Base-by-base conservation (phyloP, 2,329 filamentous ascomycete genomes). In the Penicillium sp. region DNA sequence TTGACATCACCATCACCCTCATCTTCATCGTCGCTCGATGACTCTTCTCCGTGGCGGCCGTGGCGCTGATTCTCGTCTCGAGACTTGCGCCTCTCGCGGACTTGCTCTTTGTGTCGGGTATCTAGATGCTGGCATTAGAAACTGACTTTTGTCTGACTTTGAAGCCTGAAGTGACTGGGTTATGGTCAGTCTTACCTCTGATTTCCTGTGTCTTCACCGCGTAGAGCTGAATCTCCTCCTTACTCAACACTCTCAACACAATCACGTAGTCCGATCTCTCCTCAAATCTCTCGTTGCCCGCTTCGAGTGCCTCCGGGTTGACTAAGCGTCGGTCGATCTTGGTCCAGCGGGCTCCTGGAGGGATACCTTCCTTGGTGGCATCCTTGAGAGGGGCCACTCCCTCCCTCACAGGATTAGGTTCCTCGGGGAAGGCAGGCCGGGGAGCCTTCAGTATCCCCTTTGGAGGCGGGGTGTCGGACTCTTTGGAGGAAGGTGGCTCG, bases 301-400 rank as follows among this genome's bases (percentile, higher is more conserved):
- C 83, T 54, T 90, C 89, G 44, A 97, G 77, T 0, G 92, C 92
- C 63, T 93, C 89, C 0, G 92, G 92, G 64, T 95, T 97, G 65
- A 97, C 92, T 52, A 96, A 83, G 62, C 88, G 86, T 53, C 92
- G 86, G 69, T 89, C 90, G 68, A 97, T 92, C 77, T 94, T 96
- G 44, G 92, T 97, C 92, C 92, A 97, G 51, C 91, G 85, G 32
- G 92, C 92, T 54, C 89, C 90, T 0, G 86, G 76, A 0, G 89
- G 89, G 31, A 91, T 90, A 38, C 90, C 88, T 58, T 87, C 86
- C 52, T 73, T 75, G 72, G 88, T 86, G 46, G 90, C 87, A 69
- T 96, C 91, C 75, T 96, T 96, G 68, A 96, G 84, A n/a, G 92
- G 92, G 2, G 92, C 92, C 6, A 96, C 93, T 14, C 92, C 93